Evolutionary conservation across 441 rosid species (phyloP).

Genomic region (Populus hybrid): DNA sequence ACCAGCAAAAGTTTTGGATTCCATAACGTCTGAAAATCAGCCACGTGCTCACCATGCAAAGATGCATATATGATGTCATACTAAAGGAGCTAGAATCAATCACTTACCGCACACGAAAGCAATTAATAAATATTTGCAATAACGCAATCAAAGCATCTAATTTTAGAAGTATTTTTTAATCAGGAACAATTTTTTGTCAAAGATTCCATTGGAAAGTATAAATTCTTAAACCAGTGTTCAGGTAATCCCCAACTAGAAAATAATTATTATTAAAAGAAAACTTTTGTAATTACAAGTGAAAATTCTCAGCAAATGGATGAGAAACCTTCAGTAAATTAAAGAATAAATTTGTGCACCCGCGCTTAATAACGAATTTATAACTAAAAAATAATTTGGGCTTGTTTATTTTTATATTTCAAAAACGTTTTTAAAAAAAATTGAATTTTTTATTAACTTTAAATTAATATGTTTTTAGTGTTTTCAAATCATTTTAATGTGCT

Average conservation of each 20-base stretch:
- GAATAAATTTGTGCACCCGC: background rate
- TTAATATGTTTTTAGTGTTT: no score
- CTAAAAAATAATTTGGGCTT: no score
- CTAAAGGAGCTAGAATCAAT: background rate
- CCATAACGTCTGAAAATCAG: constrained; percentile 3
- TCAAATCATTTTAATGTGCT: no score
- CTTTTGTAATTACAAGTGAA: background rate
- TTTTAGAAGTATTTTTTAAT: no score
- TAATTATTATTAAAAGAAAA: no score
- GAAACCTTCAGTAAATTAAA: no score
- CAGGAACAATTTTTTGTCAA: no score
- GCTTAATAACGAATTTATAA: no score
- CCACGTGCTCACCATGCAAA: constrained; percentile 33
- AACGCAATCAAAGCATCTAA: background rate
- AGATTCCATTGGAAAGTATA: background rate
- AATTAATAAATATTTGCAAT: no score
- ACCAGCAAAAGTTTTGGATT: background rate
- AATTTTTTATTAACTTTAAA: no score
- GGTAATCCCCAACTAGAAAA: background rate
- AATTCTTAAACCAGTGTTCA: background rate
- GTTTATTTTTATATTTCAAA: no score
- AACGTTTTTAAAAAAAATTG: no score
- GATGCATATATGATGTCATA: background rate
- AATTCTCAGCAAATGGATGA: background rate
- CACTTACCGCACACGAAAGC: background rate